These are phyloP conservation scores for Polytrichum formosum DNA, from an alignment of 225 moss, liverwort and hornwort genomes.

Conservation along the genomic window DNA sequence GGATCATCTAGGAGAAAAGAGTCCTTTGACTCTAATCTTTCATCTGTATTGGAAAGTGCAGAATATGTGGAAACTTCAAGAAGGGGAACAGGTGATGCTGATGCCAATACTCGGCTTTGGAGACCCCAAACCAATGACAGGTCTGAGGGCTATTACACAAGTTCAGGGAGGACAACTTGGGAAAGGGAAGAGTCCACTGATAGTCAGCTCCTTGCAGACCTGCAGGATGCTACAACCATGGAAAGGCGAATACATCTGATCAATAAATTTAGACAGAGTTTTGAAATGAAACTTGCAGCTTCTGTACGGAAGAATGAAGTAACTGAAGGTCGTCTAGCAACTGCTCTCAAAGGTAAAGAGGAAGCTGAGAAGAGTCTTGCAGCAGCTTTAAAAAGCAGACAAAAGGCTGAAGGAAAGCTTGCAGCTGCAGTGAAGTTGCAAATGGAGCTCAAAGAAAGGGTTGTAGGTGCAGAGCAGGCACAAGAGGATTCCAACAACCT, in stretches of 20 bases:
- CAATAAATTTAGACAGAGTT: slow-evolving; percentile 53
- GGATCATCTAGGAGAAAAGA: slow-evolving; percentile 44
- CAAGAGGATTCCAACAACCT: slow-evolving; percentile 71
- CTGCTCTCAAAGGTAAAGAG: slow-evolving; percentile 63
- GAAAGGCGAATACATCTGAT: slow-evolving; percentile 63
- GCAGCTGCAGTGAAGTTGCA: slow-evolving; percentile 60
- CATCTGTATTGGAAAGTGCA: slow-evolving; percentile 46
- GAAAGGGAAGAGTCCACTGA: slow-evolving; percentile 73
- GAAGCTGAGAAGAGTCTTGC: slow-evolving; percentile 60
- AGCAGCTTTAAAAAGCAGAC: slow-evolving; percentile 52
- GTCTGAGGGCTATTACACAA: slow-evolving; percentile 36
- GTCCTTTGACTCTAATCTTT: slow-evolving; percentile 50
- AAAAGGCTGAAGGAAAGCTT: slow-evolving; percentile 74
- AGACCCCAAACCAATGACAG: slow-evolving; percentile 32
- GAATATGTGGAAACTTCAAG: slow-evolving; percentile 30
- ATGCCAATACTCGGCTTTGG: slow-evolving; percentile 22
- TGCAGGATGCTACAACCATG: slow-evolving; percentile 61
- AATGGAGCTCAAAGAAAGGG: slow-evolving; percentile 60
- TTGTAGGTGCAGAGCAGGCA: slow-evolving; percentile 49
- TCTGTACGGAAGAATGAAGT: slow-evolving; percentile 66
- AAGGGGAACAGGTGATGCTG: slow-evolving; percentile 12
- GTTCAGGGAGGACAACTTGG: slow-evolving; percentile 36
- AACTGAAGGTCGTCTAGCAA: slow-evolving; percentile 57
- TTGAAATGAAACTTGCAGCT: slow-evolving; percentile 76
- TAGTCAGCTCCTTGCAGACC: slow-evolving; percentile 55